Evolutionary conservation across 257 asterid species (phyloP).

Genomic region (Jacaranda mimosifolia): DNA sequence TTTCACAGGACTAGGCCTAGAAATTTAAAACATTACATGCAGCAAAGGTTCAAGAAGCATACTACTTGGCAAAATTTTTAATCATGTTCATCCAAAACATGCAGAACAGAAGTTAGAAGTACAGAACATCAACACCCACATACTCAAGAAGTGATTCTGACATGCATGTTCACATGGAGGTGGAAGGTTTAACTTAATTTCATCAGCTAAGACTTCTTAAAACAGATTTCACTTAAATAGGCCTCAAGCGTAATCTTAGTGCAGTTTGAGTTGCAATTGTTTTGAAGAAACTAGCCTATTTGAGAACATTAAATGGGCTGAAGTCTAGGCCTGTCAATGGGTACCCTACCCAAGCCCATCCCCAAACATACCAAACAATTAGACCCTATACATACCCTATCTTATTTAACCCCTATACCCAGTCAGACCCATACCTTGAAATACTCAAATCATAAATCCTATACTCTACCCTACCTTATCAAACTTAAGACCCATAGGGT

Average conservation of each 20-base stretch:
- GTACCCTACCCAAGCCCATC: no score
- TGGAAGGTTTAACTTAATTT: constrained; percentile 1
- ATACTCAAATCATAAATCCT: no score
- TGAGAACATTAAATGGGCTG: background rate
- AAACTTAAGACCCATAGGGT: no score
- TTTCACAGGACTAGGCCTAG: background rate
- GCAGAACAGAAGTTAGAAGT: background rate
- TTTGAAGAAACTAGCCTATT: background rate
- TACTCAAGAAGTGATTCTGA: background rate
- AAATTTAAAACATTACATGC: background rate
- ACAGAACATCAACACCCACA: background rate
- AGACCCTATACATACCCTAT: no score
- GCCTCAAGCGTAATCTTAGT: background rate
- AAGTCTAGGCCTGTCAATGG: no score
- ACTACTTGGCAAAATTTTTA: background rate
- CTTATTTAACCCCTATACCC: no score
- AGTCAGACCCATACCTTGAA: no score
- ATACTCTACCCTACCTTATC: no score
- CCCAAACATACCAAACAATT: no score
- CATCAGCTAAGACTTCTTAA: constrained; percentile 13
- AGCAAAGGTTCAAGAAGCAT: background rate
- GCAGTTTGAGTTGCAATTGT: constrained; percentile 6
- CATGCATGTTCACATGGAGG: background rate
- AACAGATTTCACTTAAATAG: background rate
- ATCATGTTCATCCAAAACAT: background rate